These are phyloP conservation scores for Aureobasidium lini DNA, from an alignment of 2,329 filamentous ascomycete species.

Conservation along the genomic window DNA sequence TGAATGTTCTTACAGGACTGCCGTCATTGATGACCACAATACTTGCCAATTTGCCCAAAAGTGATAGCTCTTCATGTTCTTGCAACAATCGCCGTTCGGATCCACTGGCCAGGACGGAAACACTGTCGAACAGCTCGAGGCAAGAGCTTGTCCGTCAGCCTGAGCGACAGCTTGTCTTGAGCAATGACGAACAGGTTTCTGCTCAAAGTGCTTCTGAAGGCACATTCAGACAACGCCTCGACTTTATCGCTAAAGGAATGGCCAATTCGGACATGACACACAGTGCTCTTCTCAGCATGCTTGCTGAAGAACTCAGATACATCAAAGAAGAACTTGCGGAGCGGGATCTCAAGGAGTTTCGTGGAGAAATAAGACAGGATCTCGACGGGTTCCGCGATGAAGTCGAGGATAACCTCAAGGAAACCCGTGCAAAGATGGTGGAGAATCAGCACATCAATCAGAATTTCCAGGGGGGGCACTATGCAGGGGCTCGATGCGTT, in stretches of 20 bases:
- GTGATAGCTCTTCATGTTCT: too few species aligned
- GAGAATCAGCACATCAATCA: too few species aligned
- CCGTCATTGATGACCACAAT: too few species aligned
- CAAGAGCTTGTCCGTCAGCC: too few species aligned
- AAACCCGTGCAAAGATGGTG: background rate
- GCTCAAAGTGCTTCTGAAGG: background rate
- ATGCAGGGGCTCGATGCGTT: too few species aligned
- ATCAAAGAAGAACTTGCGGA: background rate
- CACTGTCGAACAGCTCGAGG: too few species aligned
- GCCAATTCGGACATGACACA: background rate
- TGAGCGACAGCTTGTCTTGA: background rate
- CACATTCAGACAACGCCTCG: background rate
- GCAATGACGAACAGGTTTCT: background rate
- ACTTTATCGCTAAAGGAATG: background rate
- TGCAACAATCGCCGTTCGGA: too few species aligned
- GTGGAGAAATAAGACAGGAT: background rate
- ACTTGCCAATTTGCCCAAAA: too few species aligned
- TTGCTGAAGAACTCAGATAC: background rate
- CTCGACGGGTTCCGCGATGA: background rate
- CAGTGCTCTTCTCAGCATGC: background rate
- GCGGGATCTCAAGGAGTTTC: background rate
- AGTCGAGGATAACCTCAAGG: background rate
- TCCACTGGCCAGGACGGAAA: too few species aligned
- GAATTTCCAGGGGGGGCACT: too few species aligned
- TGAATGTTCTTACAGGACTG: too few species aligned